phyloP scores from a whole-genome alignment of 2,329 filamentous ascomycete species.

The Aspergillus persii region DNA sequence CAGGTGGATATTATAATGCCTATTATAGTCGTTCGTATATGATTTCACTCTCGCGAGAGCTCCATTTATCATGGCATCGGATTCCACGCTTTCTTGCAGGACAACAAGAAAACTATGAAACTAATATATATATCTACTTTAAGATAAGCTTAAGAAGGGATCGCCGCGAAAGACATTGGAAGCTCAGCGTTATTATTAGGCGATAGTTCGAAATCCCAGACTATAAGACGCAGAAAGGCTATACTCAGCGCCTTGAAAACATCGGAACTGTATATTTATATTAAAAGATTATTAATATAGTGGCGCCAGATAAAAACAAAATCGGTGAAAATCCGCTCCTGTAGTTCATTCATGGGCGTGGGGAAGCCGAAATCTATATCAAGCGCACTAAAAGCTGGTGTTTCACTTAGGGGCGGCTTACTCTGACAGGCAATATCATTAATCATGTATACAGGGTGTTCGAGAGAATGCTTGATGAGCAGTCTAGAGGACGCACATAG shows the following conservation, averaged over 20 bases:
- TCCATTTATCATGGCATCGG: slow-evolving; percentile 6
- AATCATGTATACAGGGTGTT: not conserved
- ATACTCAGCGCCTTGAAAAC: slow-evolving; percentile 18
- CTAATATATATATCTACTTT: slow-evolving; percentile 14
- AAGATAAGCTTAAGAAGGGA: slow-evolving; percentile 11
- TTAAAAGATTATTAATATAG: slow-evolving; percentile 24
- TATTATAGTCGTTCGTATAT: slow-evolving; percentile 1
- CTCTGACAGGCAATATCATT: not conserved
- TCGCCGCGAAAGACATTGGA: slow-evolving; percentile 10
- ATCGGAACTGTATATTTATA: slow-evolving; percentile 18
- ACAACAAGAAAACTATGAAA: slow-evolving; percentile 21
- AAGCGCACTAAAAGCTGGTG: slow-evolving; percentile 8
- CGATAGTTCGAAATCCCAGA: slow-evolving; percentile 24
- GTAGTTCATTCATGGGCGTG: slow-evolving; percentile 26
- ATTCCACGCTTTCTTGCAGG: slow-evolving; percentile 14
- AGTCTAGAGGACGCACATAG: not conserved
- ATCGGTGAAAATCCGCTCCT: slow-evolving; percentile 23
- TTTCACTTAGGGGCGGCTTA: not conserved
- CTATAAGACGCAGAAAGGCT: slow-evolving; percentile 21
- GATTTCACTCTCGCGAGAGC: slow-evolving; percentile 12
- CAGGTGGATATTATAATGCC: not conserved
- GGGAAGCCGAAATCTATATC: slow-evolving; percentile 18
- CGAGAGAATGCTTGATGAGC: not conserved
- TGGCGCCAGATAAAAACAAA: slow-evolving; percentile 24
- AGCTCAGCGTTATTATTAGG: slow-evolving; percentile 13